Evolutionary conservation across 192 early-diverging fungal species (phyloP).

Genomic region (Entomortierella lignicola): DNA sequence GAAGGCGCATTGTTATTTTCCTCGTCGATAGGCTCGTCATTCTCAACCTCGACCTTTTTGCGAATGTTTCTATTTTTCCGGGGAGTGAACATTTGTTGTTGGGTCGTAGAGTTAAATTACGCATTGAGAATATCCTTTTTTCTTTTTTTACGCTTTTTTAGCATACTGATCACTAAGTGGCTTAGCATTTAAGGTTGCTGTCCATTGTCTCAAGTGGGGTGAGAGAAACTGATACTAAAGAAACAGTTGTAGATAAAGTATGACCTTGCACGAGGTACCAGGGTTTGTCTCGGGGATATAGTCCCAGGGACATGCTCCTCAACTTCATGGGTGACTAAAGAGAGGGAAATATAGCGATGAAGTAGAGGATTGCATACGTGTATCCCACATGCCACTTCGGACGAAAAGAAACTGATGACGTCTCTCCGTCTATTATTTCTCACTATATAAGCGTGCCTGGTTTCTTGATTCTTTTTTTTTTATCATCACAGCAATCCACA

Average conservation of each 20-base stretch:
- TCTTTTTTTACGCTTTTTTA: neutral
- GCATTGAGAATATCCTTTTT: no score
- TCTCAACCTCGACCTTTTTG: constrained; percentile 36
- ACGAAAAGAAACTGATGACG: constrained; percentile 14
- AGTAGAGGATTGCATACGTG: neutral
- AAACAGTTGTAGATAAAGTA: no score
- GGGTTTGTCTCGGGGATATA: neutral
- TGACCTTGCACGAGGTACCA: neutral
- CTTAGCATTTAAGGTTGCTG: neutral
- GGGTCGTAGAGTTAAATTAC: no score
- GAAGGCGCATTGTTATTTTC: neutral
- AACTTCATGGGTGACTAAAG: neutral
- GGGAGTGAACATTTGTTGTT: constrained; percentile 39
- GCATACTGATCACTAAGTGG: constrained; percentile 1
- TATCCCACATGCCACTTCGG: neutral
- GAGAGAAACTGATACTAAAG: neutral
- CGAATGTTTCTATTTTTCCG: constrained; percentile 34
- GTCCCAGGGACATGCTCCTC: neutral
- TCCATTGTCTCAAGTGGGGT: no score
- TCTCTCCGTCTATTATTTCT: neutral
- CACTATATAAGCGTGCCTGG: constrained; percentile 2
- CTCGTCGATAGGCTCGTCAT: neutral
- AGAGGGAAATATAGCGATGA: neutral
- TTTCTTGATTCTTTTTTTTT: constrained; percentile 7
- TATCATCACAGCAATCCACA: constrained; percentile 27